Evolutionary conservation across 495 filamentous ascomycete species (phyloP), one percentile per base, ranked within the genome.

Genomic region (Ascodesmis nigricans): DNA sequence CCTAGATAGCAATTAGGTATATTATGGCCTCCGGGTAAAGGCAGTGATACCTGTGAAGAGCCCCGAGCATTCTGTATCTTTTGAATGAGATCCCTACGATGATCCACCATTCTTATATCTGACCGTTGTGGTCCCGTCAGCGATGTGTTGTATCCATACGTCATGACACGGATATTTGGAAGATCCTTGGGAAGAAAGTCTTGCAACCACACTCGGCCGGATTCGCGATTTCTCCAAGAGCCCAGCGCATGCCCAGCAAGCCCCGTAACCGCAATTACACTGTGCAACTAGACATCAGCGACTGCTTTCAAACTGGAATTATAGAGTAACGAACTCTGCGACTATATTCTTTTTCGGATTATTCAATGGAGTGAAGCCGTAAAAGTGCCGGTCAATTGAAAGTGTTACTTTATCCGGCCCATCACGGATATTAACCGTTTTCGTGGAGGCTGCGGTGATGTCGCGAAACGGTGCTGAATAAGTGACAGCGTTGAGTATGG

Each of bases 131-230:
- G n/a, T n/a, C n/a, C n/a, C n/a, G n/a, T n/a, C n/a, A n/a, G 23
- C 2, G 23, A 20, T 1, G 42, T 33, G 24, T 45, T 22, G 16
- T 42, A 45, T 0, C 42, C 42, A 6, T 45, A 45, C 10, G 40
- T 45, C 4, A 43, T 21, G 10, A 45, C 21, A 2, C 42, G 22
- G 21, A 38, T 24, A 9, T 34, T 31, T 27, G 4, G 4, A 26
- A 39, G 21, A 16, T 28, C 25, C 9, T 30, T 20, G 18, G 35
- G 35, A n/a, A 38, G 35, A 30, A 38, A 38, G 26, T 38, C 25
- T 18, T 38, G 37, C 3, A 39, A 17, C 29, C 37, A 33, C 37
- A 39, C 21, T 21, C 11, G 29, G 5, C 13, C 29, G 13, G 6
- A 33, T 5, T 25, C 21, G 11, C 14, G 21, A 22, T 39, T 21